phyloP scores from a whole-genome alignment of 1,139 yeast species.

The Sugiyamaella neomexicana region DNA sequence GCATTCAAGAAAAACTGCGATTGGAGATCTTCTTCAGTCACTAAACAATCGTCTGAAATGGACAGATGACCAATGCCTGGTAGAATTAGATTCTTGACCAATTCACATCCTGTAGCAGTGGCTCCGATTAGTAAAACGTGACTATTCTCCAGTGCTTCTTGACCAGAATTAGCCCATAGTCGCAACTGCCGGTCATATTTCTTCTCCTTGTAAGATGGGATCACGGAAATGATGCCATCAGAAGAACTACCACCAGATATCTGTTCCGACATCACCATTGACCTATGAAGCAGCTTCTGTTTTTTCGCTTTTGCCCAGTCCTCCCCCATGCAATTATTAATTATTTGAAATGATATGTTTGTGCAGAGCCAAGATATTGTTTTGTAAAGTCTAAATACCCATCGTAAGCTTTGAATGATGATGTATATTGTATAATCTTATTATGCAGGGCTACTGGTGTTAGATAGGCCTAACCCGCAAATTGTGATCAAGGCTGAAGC shows the following conservation, averaged over 20 bases:
- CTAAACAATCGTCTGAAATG: slow-evolving; percentile 51
- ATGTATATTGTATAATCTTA: no score
- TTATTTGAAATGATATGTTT: background rate
- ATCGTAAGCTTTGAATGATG: no score
- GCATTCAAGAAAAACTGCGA: slow-evolving; percentile 62
- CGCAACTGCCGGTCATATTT: slow-evolving; percentile 84
- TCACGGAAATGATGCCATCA: background rate
- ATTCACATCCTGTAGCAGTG: slow-evolving; percentile 63
- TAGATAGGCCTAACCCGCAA: no score
- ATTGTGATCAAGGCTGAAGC: no score
- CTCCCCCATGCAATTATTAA: background rate
- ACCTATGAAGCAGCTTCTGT: background rate
- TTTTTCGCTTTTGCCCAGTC: background rate
- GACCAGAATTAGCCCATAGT: slow-evolving; percentile 84
- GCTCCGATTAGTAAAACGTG: slow-evolving; percentile 65
- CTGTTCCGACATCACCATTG: background rate
- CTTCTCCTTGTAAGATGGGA: slow-evolving; percentile 29
- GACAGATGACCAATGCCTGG: slow-evolving; percentile 77
- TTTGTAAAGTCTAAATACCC: no score
- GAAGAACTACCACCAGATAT: background rate
- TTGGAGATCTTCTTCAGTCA: slow-evolving; percentile 49
- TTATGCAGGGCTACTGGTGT: background rate
- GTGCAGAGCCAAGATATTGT: background rate
- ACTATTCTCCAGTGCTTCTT: slow-evolving; percentile 56
- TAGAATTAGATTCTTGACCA: slow-evolving; percentile 72